A percentile compares a stretch with the other conserved stretches of the same genome.
Evolutionary conservation across 2,329 filamentous ascomycete species (phyloP).

Genomic region (Phyllosticta citribraziliensis): DNA sequence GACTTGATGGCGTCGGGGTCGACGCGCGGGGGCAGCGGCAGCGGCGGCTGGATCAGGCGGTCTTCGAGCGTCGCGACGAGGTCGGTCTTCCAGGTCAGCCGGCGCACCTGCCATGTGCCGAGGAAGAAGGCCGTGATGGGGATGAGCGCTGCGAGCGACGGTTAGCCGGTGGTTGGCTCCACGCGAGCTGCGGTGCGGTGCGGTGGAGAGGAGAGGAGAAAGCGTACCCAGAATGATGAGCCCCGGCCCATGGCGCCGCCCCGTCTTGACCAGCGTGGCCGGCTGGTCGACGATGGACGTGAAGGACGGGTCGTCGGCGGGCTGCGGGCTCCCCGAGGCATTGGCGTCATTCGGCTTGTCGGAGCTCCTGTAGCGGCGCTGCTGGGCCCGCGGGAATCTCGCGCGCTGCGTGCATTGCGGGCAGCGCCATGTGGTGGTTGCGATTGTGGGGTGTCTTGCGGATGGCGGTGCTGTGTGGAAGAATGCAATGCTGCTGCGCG

Average conservation of each 20-base stretch:
- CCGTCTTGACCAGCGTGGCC: slow-evolving; percentile 65
- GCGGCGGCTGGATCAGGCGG: slow-evolving; percentile 71
- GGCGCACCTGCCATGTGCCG: slow-evolving; percentile 91
- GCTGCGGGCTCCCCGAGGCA: slow-evolving; percentile 32
- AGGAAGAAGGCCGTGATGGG: slow-evolving; percentile 83
- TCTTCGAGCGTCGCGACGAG: slow-evolving; percentile 88
- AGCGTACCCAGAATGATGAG: slow-evolving; percentile 62
- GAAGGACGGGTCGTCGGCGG: slow-evolving; percentile 69
- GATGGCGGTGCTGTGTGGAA: neutral
- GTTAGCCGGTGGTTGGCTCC: neutral
- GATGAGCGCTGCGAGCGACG: slow-evolving; percentile 54
- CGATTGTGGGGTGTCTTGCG: neutral
- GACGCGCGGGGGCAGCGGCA: slow-evolving; percentile 75
- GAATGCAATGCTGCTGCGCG: neutral
- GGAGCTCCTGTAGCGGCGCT: slow-evolving; percentile 12
- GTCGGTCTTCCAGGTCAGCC: slow-evolving; percentile 87
- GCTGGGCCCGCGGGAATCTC: neutral
- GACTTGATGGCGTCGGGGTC: slow-evolving; percentile 74
- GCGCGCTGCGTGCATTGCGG: slow-evolving; percentile 5
- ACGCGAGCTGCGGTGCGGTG: neutral
- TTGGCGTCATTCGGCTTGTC: neutral
- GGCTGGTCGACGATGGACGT: slow-evolving; percentile 81
- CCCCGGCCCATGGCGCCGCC: slow-evolving; percentile 67
- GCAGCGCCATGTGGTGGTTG: slow-evolving; percentile 4
- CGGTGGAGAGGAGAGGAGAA: neutral